These are phyloP conservation scores for Tolypocladium guangdongense DNA, from an alignment of 2,329 filamentous ascomycete genomes.

Conservation along the genomic window DNA sequence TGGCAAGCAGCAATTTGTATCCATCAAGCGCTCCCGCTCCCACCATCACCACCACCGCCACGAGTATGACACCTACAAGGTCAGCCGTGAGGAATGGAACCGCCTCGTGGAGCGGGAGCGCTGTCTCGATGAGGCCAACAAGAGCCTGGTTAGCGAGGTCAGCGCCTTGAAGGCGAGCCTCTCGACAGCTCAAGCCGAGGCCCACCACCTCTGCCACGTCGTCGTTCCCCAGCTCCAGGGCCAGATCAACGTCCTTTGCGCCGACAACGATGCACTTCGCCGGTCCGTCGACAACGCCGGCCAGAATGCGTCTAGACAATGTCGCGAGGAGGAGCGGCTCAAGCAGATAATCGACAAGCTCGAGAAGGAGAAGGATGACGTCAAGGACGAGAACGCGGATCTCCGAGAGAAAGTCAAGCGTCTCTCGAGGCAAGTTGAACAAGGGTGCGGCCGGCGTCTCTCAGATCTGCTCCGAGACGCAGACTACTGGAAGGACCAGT, in stretches of 20 bases:
- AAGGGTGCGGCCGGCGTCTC: constrained; percentile 19
- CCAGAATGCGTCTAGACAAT: constrained; percentile 18
- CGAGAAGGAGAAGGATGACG: constrained; percentile 19
- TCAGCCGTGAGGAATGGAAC: constrained; percentile 26
- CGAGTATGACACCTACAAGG: constrained; percentile 23
- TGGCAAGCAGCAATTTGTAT: constrained; percentile 25
- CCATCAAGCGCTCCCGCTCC: constrained; percentile 28
- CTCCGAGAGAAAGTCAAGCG: constrained; percentile 23
- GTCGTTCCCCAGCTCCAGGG: constrained; percentile 25
- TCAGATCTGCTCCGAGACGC: constrained; percentile 21
- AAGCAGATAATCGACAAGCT: constrained; percentile 22
- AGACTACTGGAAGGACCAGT: constrained; percentile 22
- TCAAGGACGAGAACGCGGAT: constrained; percentile 23
- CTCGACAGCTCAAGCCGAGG: constrained; percentile 22
- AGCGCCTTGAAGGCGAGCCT: constrained; percentile 24
- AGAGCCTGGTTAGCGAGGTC: constrained; percentile 20
- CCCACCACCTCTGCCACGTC: constrained; percentile 19
- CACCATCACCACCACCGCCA: constrained; percentile 19
- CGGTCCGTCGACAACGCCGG: constrained; percentile 22
- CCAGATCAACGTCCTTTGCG: constrained; percentile 23
- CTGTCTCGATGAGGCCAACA: constrained; percentile 23
- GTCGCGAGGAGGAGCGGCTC: constrained; percentile 21
- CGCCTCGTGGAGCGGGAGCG: constrained; percentile 24
- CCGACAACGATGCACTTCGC: constrained; percentile 29
- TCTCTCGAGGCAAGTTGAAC: constrained; percentile 21